Base-by-base conservation (phyloP, 495 filamentous ascomycete genomes). In the Penicillium lividum region DNA sequence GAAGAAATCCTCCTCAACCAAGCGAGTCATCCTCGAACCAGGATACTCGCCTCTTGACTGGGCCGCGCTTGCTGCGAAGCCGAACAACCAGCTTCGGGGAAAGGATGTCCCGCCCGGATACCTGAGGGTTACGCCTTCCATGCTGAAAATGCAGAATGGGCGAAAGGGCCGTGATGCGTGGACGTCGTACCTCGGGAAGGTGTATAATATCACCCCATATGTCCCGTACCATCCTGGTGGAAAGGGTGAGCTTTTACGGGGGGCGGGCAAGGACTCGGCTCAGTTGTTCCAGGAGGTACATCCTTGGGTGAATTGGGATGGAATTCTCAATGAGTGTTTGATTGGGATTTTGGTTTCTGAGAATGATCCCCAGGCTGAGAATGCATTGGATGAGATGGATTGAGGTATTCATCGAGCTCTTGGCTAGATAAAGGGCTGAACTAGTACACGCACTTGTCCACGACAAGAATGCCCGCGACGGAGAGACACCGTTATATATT, bases 291-390 rank as follows among this genome's bases (percentile, higher is more conserved):
- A 87, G 60, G 92, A 97, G 77, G 83, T 93, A 25, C 94, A 98
- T 79, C 92, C 93, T 16, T 98, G 95, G 94, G 93, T 98, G 9
- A 98, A 96, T 65, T 96, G 91, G 80, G 95, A 98, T 77, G 89
- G 88, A 4, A 97, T 98, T 84, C 73, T 98, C 53, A 84, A 85
- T 27, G 84, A 88, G 65, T 97, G 93, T 71, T 65, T 96, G 60
- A 81, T 98, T 4, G 94, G 94, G 1, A 85, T 97, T 31, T 75
- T 91, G 69, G 91, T 98, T 40, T 80, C 82, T 5, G 95, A 98
- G 80, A 79, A 83, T 54, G 87, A 92, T 40, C 79, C 56, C 18
- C 61, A 70, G 28, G 55, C 29, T 10, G 62, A 80, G 68, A 76
- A 77, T 69, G 30, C 79, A 61, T 66, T 87, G 70, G 90, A 93